Evolutionary conservation across 352 stramenopile genomes (phyloP), one percentile per base, ranked within the genome.

Genomic region (Phytophthora agathidicida): DNA sequence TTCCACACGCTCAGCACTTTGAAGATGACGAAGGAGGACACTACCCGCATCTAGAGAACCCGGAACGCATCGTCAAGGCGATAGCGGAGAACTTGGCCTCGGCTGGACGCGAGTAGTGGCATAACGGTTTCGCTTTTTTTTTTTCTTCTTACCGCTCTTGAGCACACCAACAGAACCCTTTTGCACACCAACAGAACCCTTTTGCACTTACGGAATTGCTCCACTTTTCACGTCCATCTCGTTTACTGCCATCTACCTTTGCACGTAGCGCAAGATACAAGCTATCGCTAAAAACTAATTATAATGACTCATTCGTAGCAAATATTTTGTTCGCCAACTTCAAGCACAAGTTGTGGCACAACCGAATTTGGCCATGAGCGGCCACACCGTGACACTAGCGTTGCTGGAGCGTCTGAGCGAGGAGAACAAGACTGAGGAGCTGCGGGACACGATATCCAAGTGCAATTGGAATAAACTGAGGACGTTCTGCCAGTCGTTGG

Each of bases 11-110:
- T 16, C 42, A 41, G 11, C 51, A 22, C 26, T 57, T 60, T 8
- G 37, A 72, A 27, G 44, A 70, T 24, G 44, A 32, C 10, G 41
- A 77, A 3, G 68, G 71, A 8, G 67, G 71, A 5, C 63, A 77
- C 36, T 80, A 77, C 45, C 71, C 71, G 23, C 67, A 80, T 28
- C 14, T 77, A 5, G 71, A 80, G 13, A 36, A 57, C 19, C 49
- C 67, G 0, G 53, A 75, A 24, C 49, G 42, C 7, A 38, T 80
- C 26, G 22, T 68, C 11, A 47, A 53, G 14, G 57, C 53, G 19
- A 55, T 77, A 11, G 27, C 26, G 11, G 45, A 45, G 33, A 41
- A 35, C 9, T 17, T 71, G 24, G 24, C 14, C 7, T 44, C 22
- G 23, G 24, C 38, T 8, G 16, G 30, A 11, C 19, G 17, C 6